Percentiles rank a stretch among this genome's conserved stretches.
phyloP scores from a whole-genome alignment of 2,329 filamentous ascomycete genomes.

The Pseudogymnoascus pannorum region DNA sequence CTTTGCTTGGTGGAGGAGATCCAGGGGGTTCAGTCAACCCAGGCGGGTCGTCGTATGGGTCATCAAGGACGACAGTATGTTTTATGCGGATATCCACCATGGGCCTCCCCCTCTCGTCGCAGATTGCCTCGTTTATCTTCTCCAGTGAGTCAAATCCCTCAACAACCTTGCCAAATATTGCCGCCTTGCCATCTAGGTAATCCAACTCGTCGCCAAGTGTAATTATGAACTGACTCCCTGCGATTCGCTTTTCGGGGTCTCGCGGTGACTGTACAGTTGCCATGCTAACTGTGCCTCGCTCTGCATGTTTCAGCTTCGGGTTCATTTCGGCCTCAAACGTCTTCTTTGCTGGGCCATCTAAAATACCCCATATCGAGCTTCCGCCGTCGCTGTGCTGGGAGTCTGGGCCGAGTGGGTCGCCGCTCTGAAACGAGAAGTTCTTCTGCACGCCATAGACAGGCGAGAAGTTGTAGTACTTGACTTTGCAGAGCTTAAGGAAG shows the following conservation, averaged over 20 bases:
- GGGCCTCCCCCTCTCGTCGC: constrained; percentile 78
- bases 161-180: constrained; percentile 89
- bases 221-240: constrained; percentile 88
- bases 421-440: constrained; percentile 92
- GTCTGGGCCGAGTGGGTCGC: constrained; percentile 83
- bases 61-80: constrained; percentile 85
- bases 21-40: constrained; percentile 69
- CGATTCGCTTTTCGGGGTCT: constrained; percentile 74
- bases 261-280: constrained; percentile 73
- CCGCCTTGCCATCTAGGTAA: constrained; percentile 86
- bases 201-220: constrained; percentile 86
- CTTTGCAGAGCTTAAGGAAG: constrained; percentile 97
- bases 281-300: constrained; percentile 93
- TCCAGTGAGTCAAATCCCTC: constrained; percentile 93
- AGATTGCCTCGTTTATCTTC: constrained; percentile 84
- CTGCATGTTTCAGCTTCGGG: constrained; percentile 78
- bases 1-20: constrained; percentile 74
- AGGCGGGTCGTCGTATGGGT: constrained; percentile 78
- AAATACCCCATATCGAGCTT: constrained; percentile 81
- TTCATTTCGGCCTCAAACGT: constrained; percentile 81
- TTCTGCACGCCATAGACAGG: constrained; percentile 89
- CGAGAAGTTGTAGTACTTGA: constrained; percentile 98
- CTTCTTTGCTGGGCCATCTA: constrained; percentile 62
- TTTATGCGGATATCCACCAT: constrained; percentile 92
- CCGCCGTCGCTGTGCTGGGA: constrained; percentile 84